Conservation (phyloP, 2,329 filamentous ascomycete genomes). For the Botryotinia calthae region DNA sequence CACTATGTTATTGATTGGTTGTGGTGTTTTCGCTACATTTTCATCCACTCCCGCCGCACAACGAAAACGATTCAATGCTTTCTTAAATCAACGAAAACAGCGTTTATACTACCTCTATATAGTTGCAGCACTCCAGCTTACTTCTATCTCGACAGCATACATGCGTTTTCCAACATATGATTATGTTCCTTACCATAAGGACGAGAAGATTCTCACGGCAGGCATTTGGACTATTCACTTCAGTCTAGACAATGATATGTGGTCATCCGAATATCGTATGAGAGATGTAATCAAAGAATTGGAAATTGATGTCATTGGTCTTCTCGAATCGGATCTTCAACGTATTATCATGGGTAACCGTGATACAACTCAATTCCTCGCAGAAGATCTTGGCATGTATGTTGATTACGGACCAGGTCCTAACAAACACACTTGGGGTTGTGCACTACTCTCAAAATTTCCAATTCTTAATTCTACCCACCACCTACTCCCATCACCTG, state of each 20-base stretch:
- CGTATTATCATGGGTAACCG: constrained; percentile 99
- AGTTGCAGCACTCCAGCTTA: constrained; percentile 72
- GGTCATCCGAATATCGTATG: constrained; percentile 93
- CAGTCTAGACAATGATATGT: constrained; percentile 97
- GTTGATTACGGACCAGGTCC: constrained; percentile 95
- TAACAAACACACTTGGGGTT: constrained; percentile 98
- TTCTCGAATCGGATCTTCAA: constrained; percentile 89
- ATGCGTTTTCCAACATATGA: constrained; percentile 90
- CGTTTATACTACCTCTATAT: constrained; percentile 69
- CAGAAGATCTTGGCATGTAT: constrained; percentile 97
- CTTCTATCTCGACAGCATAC: constrained; percentile 79
- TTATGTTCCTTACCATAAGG: constrained; percentile 83
- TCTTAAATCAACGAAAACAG: constrained; percentile 47
- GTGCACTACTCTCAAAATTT: constrained; percentile 91
- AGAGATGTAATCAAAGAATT: constrained; percentile 85
- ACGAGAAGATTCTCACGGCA: constrained; percentile 84
- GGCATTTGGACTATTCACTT: constrained; percentile 99
- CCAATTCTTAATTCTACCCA: constrained; percentile 96
- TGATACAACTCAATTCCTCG: constrained; percentile 90
- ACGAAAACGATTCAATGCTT: constrained; percentile 34
- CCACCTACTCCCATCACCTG: constrained; percentile 87
- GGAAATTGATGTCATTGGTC: constrained; percentile 96
- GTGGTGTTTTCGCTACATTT: constrained; percentile 74
- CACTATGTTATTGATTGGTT: constrained; percentile 81
- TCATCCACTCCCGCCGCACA: constrained; percentile 42